Percentiles rank a stretch among this genome's conserved stretches.
These are phyloP conservation scores for Zanthoxylum bungeanum DNA, from an alignment of 345 rosid genomes.

Conservation along the genomic window DNA sequence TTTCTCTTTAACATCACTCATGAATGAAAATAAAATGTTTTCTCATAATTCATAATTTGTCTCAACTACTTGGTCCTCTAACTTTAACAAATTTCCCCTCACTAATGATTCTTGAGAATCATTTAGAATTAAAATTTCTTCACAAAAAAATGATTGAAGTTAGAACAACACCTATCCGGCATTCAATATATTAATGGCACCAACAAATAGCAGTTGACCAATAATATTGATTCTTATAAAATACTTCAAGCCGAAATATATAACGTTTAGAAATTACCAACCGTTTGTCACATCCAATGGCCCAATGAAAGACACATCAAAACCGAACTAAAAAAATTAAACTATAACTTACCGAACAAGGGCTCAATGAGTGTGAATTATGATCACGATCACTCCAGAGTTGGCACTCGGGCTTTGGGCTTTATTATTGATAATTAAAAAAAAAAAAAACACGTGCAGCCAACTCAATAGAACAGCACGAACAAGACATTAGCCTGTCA, in stretches of 20 bases:
- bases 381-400: background rate
- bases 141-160: background rate
- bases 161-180: background rate
- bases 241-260: background rate
- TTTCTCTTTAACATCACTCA: background rate
- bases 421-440: slow-evolving; percentile 15
- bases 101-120: background rate
- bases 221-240: background rate
- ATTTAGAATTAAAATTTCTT: too few relatives aligned
- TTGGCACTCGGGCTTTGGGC: background rate
- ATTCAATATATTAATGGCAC: background rate
- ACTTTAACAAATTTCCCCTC: background rate
- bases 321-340: background rate
- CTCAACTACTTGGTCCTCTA: background rate
- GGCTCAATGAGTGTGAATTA: background rate
- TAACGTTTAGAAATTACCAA: too few relatives aligned
- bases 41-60: background rate
- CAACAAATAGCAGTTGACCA: slow-evolving; percentile 14
- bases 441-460: slow-evolving; percentile 14
- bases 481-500: background rate
- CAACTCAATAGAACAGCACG: background rate
- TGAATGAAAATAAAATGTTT: background rate
- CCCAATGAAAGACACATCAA: background rate
- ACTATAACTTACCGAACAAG: background rate
- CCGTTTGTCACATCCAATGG: background rate